Conservation (phyloP, 805 yeast genomes). For the Priceomyces medius region DNA sequence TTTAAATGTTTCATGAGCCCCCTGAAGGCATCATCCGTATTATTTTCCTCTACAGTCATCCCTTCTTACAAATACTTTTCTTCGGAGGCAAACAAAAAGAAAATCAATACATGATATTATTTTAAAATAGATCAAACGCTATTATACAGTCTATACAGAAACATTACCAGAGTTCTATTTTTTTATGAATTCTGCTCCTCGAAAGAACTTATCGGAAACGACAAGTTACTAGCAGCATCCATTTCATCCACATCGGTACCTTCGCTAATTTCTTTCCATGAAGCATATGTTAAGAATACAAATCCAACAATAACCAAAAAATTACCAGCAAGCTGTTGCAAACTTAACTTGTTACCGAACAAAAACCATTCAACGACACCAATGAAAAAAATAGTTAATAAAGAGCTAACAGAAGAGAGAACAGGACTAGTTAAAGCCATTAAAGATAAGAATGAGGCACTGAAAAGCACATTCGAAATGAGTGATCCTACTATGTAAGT, state of each 20-base stretch:
- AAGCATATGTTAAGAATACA: conserved; percentile 58
- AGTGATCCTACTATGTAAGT: conserved; percentile 51
- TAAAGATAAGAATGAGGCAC: conserved; percentile 68
- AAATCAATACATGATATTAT: no score
- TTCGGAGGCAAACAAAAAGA: no score
- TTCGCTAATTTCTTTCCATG: conserved; percentile 63
- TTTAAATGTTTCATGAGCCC: conserved; percentile 30
- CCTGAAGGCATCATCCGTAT: conserved; percentile 17
- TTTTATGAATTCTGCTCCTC: conserved; percentile 1
- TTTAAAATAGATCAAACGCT: not conserved
- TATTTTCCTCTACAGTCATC: conserved; percentile 15
- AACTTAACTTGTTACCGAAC: conserved; percentile 56
- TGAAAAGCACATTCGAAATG: conserved; percentile 62
- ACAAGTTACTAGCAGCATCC: conserved; percentile 40
- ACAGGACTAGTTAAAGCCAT: conserved; percentile 88
- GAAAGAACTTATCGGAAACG: conserved; percentile 37
- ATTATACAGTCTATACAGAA: conserved; percentile 4
- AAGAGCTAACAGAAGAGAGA: conserved; percentile 64
- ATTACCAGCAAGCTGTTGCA: conserved; percentile 67
- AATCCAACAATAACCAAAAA: conserved; percentile 69
- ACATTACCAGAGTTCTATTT: not conserved
- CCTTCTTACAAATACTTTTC: not conserved
- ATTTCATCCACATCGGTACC: conserved; percentile 42
- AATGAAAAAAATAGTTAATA: conserved; percentile 75
- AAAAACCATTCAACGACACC: conserved; percentile 73